phyloP scores from a whole-genome alignment of 345 rosid genomes.

The Camelina neglecta region DNA sequence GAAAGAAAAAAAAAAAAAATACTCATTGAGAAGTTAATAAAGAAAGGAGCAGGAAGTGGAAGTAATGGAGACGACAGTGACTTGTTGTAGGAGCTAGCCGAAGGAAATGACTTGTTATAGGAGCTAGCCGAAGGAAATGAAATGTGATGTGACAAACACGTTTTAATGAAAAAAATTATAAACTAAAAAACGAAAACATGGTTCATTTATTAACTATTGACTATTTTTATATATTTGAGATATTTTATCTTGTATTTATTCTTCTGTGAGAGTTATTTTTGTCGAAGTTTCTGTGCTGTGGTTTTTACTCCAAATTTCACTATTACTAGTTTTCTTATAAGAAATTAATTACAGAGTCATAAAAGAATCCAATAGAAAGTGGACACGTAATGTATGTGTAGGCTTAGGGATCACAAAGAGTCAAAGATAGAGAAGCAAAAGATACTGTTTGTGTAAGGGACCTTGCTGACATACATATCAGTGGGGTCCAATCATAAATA shows the following conservation, averaged over 20 bases:
- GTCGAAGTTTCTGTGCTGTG: conserved; percentile 40
- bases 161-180: conserved; percentile 16
- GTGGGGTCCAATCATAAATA: conserved; percentile 42
- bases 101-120: conserved; percentile 34
- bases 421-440: conserved; percentile 38
- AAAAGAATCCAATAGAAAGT: background rate
- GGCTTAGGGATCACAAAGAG: conserved; percentile 40
- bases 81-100: conserved; percentile 29
- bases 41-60: conserved; percentile 41
- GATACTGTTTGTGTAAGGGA: conserved; percentile 36
- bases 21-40: conserved; percentile 13
- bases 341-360: conserved; percentile 2
- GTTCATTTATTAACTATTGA: conserved; percentile 17
- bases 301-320: conserved; percentile 23
- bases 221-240: background rate
- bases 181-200: background rate
- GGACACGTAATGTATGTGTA: conserved; percentile 19
- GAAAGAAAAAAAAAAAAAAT: background rate
- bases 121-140: conserved; percentile 15
- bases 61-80: conserved; percentile 49
- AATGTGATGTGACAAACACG: conserved; percentile 39
- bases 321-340: conserved; percentile 22
- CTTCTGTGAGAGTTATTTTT: conserved; percentile 32
- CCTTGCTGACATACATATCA: conserved; percentile 31
- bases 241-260: background rate